Evolutionary conservation across 495 filamentous ascomycete species (phyloP).

Genomic region (Aspergillus sparsus): DNA sequence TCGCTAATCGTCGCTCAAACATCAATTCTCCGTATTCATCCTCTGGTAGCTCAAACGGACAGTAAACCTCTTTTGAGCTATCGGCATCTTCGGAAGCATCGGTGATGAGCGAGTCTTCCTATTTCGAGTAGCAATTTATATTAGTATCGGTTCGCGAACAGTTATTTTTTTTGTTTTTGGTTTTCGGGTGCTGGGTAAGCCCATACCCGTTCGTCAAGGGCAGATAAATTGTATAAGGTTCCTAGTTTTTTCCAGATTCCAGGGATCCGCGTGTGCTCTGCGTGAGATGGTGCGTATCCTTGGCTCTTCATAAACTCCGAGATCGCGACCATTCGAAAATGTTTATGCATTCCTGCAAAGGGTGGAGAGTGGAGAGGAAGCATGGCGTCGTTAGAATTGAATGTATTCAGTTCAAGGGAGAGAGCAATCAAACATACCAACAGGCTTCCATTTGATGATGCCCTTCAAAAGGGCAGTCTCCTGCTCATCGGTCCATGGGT

Average conservation of each 20-base stretch:
- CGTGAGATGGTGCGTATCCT: slow-evolving; percentile 67
- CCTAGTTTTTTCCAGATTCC: slow-evolving; percentile 89
- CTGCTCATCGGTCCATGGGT: slow-evolving; percentile 94
- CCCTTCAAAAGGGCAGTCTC: slow-evolving; percentile 88
- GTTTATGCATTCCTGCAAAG: slow-evolving; percentile 84
- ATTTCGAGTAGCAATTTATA: background rate
- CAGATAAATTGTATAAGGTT: slow-evolving; percentile 82
- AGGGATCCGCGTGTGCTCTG: slow-evolving; percentile 80
- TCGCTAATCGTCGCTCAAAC: slow-evolving; percentile 64
- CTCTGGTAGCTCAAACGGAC: slow-evolving; percentile 73
- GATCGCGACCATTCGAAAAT: slow-evolving; percentile 93
- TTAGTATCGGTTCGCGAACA: background rate
- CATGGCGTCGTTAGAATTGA: slow-evolving; percentile 12
- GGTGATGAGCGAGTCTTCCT: slow-evolving; percentile 54
- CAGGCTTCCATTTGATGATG: slow-evolving; percentile 89
- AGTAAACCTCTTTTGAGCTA: slow-evolving; percentile 53
- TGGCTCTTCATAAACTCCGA: slow-evolving; percentile 83
- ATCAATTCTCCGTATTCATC: slow-evolving; percentile 77
- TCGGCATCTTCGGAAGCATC: slow-evolving; percentile 65
- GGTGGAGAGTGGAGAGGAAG: background rate
- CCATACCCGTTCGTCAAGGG: slow-evolving; percentile 78
- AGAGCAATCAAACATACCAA: slow-evolving; percentile 57
- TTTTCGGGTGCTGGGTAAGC: background rate
- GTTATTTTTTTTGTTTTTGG: slow-evolving; percentile 6
- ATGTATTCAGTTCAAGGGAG: background rate